phyloP scores from a whole-genome alignment of 805 yeast genomes.

The Candida patagonica region DNA sequence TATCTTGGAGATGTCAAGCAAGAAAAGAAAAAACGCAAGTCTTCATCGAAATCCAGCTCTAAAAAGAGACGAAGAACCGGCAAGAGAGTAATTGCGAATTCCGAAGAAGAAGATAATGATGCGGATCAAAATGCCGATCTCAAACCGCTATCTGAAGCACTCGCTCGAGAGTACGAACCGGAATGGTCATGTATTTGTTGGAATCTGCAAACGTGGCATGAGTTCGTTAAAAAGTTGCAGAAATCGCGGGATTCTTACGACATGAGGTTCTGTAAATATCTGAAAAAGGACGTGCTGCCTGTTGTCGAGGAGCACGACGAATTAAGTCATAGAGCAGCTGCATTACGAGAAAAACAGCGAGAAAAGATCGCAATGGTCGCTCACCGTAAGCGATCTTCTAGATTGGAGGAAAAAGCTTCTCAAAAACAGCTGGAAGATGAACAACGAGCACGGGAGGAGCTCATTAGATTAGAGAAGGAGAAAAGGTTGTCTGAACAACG shows the following conservation, averaged over 20 bases:
- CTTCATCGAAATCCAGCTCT: background rate
- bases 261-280: conserved; percentile 14
- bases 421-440: conserved; percentile 20
- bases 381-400: conserved; percentile 26
- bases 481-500: conserved; percentile 5
- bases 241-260: conserved; percentile 16
- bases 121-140: conserved; percentile 9
- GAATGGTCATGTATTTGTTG: conserved; percentile 28
- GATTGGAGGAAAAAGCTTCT: conserved; percentile 22
- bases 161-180: conserved; percentile 16
- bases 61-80: background rate
- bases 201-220: conserved; percentile 23
- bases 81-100: conserved; percentile 3
- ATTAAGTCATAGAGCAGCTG: conserved; percentile 19
- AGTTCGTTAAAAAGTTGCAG: conserved; percentile 14
- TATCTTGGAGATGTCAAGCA: conserved; percentile 11
- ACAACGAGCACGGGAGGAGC: conserved; percentile 12
- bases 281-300: conserved; percentile 22
- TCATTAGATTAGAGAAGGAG: conserved; percentile 7
- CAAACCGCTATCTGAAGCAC: conserved; percentile 11
- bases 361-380: conserved; percentile 21
- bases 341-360: conserved; percentile 20
- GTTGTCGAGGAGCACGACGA: conserved; percentile 23
- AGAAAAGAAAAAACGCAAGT: conserved; percentile 4
- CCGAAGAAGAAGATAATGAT: conserved; percentile 7